Conservation (phyloP, 306 rosid species). For the Coriaria nepalensis region DNA sequence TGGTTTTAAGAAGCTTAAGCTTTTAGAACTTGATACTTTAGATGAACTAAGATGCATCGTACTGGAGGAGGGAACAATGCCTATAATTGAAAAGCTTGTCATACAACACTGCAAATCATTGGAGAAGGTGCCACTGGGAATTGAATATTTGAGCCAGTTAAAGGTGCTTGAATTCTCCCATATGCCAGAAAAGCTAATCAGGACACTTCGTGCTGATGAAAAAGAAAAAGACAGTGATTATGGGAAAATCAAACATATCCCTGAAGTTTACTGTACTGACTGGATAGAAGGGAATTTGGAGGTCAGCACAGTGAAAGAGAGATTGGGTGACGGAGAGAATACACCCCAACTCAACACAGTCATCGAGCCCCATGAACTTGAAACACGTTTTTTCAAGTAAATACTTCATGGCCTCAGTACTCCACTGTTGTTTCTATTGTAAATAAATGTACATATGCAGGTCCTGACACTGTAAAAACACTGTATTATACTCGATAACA, state of each 20-base stretch:
- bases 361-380: no score
- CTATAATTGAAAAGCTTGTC: slow-evolving; percentile 37
- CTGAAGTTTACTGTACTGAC: slow-evolving; percentile 40
- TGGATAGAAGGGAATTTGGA: slow-evolving; percentile 68
- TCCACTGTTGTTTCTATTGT: no score
- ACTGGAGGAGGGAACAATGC: slow-evolving; percentile 50
- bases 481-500: no score
- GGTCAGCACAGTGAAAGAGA: slow-evolving; percentile 27
- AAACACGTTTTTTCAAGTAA: no score
- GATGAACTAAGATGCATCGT: slow-evolving; percentile 30
- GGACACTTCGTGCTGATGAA: slow-evolving; percentile 34
- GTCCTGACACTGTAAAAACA: no score
- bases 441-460: no score
- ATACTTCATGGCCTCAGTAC: no score
- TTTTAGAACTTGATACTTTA: slow-evolving; percentile 44
- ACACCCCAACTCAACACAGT: neutral
- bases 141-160: slow-evolving; percentile 33
- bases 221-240: no score
- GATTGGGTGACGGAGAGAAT: slow-evolving; percentile 10
- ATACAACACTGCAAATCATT: slow-evolving; percentile 37
- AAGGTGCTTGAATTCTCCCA: slow-evolving; percentile 43
- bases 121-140: slow-evolving; percentile 43
- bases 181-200: slow-evolving; percentile 45
- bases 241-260: slow-evolving; percentile 38
- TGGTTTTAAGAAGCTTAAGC: slow-evolving; percentile 45